A percentile compares a stretch with the other conserved stretches of the same genome.
Conservation (phyloP, 495 filamentous ascomycete species). For the Chlorociboria aeruginascens region DNA sequence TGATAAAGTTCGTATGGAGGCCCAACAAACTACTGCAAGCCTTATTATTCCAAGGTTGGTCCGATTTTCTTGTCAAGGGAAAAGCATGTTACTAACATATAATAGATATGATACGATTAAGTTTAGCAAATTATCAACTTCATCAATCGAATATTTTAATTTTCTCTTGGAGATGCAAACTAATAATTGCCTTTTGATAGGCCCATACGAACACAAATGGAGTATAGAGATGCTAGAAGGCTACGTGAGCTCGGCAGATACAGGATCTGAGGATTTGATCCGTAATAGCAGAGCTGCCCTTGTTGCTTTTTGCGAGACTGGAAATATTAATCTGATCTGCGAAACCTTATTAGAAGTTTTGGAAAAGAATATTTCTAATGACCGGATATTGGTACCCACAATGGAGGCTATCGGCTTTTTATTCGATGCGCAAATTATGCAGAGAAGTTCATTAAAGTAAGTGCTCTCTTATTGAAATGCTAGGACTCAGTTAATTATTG, state of each 20-base stretch:
- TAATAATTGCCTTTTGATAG: neutral
- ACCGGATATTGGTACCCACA: constrained; percentile 61
- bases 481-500: neutral
- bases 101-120: constrained; percentile 1
- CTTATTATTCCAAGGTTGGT: neutral
- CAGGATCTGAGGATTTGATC: constrained; percentile 72
- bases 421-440: constrained; percentile 14
- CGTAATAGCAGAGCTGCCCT: constrained; percentile 63
- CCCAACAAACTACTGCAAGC: constrained; percentile 33
- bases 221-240: constrained; percentile 49
- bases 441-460: constrained; percentile 11
- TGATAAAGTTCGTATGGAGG: constrained; percentile 69
- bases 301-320: constrained; percentile 30
- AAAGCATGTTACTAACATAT: neutral
- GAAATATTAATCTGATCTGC: constrained; percentile 19
- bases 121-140: constrained; percentile 21
- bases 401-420: constrained; percentile 68
- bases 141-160: constrained; percentile 38
- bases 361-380: constrained; percentile 36
- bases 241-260: constrained; percentile 69
- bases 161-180: constrained; percentile 33
- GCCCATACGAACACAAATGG: constrained; percentile 4
- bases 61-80: constrained; percentile 3
- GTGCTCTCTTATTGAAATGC: neutral
- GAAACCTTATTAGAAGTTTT: constrained; percentile 33